These are phyloP conservation scores for Boletus subcaerulescens DNA, from an alignment of 768 basidiomycete genomes.

Conservation along the genomic window DNA sequence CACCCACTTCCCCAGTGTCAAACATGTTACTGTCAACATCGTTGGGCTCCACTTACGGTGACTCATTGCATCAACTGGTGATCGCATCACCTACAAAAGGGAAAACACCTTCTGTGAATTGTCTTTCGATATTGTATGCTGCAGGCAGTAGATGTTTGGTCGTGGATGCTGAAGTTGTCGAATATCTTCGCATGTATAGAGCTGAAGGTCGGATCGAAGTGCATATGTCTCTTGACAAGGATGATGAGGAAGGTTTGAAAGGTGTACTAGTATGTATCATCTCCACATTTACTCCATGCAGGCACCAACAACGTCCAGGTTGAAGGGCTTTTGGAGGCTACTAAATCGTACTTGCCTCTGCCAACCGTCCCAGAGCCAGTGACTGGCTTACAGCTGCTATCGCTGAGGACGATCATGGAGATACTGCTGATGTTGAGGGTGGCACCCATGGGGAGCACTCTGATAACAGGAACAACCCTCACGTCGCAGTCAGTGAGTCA, in stretches of 20 bases:
- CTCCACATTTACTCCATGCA: background rate
- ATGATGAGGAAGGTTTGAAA: constrained; percentile 55
- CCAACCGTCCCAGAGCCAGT: constrained; percentile 40
- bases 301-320: constrained; percentile 43
- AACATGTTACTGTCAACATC: constrained; percentile 41
- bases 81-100: constrained; percentile 31
- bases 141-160: constrained; percentile 83
- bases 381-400: no score
- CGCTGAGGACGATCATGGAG: no score
- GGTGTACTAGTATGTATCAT: constrained; percentile 67
- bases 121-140: constrained; percentile 94
- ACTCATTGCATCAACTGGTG: constrained; percentile 36
- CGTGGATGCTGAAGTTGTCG: constrained; percentile 84
- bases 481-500: no score
- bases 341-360: constrained; percentile 67
- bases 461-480: no score
- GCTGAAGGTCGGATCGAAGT: constrained; percentile 87
- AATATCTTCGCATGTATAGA: constrained; percentile 75
- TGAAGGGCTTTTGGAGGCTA: constrained; percentile 68
- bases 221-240: constrained; percentile 54
- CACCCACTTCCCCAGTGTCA: constrained; percentile 56
- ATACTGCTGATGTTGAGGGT: no score
- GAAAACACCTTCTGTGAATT: constrained; percentile 68
- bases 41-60: constrained; percentile 43
- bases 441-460: no score